Conservation (phyloP, 768 basidiomycete genomes). For the Chalciporus pseudorubinellus region DNA sequence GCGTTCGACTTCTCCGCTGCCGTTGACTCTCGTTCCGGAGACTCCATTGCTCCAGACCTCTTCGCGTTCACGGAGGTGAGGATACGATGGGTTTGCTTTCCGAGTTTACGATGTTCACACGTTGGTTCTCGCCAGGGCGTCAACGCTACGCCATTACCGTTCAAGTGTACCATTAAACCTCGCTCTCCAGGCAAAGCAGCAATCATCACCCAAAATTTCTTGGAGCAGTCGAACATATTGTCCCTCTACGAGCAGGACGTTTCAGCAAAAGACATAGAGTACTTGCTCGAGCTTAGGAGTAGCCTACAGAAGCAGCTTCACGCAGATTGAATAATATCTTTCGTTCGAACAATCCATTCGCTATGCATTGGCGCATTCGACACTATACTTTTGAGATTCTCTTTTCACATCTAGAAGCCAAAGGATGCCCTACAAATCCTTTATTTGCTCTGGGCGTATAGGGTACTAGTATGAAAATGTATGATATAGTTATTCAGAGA, state of each 20-base stretch:
- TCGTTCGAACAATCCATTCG: not conserved
- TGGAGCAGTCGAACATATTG: slow-evolving; percentile 1
- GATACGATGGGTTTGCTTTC: too few relatives aligned
- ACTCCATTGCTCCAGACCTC: slow-evolving; percentile 9
- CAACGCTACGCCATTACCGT: slow-evolving; percentile 7
- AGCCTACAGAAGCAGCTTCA: not conserved
- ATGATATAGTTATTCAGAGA: too few relatives aligned
- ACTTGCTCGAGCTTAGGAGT: not conserved
- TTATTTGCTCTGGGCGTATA: too few relatives aligned
- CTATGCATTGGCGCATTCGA: too few relatives aligned
- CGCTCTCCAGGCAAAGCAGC: slow-evolving; percentile 7
- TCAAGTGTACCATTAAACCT: slow-evolving; percentile 20
- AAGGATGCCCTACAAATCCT: too few relatives aligned
- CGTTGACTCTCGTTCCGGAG: not conserved
- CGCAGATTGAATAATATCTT: too few relatives aligned
- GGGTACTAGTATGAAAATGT: too few relatives aligned
- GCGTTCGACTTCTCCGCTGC: slow-evolving; percentile 27
- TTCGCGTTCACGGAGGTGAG: slow-evolving; percentile 15
- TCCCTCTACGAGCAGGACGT: slow-evolving; percentile 1
- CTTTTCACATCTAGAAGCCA: too few relatives aligned
- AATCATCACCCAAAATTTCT: not conserved
- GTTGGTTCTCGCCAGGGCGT: not conserved
- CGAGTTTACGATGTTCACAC: not conserved
- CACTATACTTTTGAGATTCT: too few relatives aligned
- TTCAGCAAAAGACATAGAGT: not conserved